phyloP scores from a whole-genome alignment of 495 filamentous ascomycete species.

The Daldinia concentrica region DNA sequence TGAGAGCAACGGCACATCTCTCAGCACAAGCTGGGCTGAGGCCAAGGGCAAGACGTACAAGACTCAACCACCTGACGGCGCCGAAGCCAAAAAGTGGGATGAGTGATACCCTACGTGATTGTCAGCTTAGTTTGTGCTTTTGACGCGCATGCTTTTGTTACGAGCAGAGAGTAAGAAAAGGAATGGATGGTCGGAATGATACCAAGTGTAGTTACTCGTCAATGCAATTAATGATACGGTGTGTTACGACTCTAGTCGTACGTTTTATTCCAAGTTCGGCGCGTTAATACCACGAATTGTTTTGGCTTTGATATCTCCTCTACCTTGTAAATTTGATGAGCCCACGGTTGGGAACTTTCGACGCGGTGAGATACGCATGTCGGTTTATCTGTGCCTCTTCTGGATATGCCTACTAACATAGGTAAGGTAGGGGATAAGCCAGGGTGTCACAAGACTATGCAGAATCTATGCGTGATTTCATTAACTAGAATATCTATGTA shows the following conservation, averaged over 20 bases:
- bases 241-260: background rate
- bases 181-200: conserved; percentile 7
- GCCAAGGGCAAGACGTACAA: conserved; percentile 78
- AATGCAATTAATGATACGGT: conserved; percentile 1
- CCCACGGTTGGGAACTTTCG: background rate
- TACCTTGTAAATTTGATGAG: background rate
- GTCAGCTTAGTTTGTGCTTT: conserved; percentile 15
- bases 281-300: background rate
- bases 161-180: conserved; percentile 8
- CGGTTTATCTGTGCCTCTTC: conserved; percentile 4
- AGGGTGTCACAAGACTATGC: background rate
- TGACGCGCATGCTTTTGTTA: conserved; percentile 7
- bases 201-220: background rate
- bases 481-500: conserved; percentile 5
- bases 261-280: background rate
- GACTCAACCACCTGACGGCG: conserved; percentile 78
- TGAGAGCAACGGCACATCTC: conserved; percentile 90
- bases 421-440: background rate
- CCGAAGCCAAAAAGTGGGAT: conserved; percentile 75
- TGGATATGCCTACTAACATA: conserved; percentile 1
- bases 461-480: conserved; percentile 11
- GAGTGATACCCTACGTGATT: conserved; percentile 27
- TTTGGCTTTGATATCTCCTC: background rate
- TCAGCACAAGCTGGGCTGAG: conserved; percentile 94
- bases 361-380: conserved; percentile 2